These are phyloP conservation scores for Penicillium sclerotiorum DNA, from an alignment of 2,329 filamentous ascomycete genomes.

Conservation along the genomic window DNA sequence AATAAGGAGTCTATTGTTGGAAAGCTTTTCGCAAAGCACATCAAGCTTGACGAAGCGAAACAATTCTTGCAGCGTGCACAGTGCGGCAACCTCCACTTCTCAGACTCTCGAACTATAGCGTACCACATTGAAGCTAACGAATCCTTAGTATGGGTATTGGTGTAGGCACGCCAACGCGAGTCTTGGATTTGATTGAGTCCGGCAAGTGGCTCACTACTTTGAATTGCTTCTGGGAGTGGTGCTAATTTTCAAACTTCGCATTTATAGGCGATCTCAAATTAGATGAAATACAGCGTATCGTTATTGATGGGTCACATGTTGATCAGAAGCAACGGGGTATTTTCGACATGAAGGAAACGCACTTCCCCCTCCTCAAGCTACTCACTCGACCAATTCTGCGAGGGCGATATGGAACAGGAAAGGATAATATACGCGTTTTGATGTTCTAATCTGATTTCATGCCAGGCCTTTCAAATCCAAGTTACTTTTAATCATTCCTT, in stretches of 20 bases:
- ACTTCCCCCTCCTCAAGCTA: slow-evolving; percentile 76
- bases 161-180: slow-evolving; percentile 82
- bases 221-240: too few relatives aligned
- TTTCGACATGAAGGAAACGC: slow-evolving; percentile 92
- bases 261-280: slow-evolving; percentile 67
- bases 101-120: background rate
- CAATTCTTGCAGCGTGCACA: slow-evolving; percentile 68
- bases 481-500: slow-evolving; percentile 1
- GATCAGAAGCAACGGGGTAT: slow-evolving; percentile 93
- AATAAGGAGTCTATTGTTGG: slow-evolving; percentile 76
- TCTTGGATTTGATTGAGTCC: slow-evolving; percentile 80
- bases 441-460: slow-evolving; percentile 47
- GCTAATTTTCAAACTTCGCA: background rate
- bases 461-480: background rate
- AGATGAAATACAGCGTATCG: slow-evolving; percentile 72
- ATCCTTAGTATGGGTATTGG: slow-evolving; percentile 73
- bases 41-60: slow-evolving; percentile 88
- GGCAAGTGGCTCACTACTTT: slow-evolving; percentile 61
- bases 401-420: slow-evolving; percentile 63
- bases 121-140: background rate
- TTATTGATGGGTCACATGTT: slow-evolving; percentile 89
- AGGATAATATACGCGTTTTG: slow-evolving; percentile 55
- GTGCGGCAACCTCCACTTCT: slow-evolving; percentile 30
- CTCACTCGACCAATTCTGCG: slow-evolving; percentile 72
- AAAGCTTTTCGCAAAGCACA: slow-evolving; percentile 97